Conservation (phyloP, 305 asterid species). For the Fraxinus sp. region DNA sequence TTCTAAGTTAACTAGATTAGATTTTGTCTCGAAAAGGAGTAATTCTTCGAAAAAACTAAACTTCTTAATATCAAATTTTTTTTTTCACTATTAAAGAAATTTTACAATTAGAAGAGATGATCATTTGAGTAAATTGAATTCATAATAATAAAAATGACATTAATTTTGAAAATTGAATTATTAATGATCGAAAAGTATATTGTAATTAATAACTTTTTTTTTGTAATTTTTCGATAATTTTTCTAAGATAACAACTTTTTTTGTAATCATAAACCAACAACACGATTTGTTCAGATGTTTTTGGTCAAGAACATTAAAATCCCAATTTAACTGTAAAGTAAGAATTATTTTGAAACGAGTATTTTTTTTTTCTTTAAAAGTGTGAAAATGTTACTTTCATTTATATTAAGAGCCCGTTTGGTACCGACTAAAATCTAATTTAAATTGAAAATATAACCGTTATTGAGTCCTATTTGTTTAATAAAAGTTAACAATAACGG, state of each 20-base stretch:
- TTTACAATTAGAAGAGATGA: background rate
- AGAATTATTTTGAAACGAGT: no score
- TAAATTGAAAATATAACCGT: no score
- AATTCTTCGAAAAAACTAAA: background rate
- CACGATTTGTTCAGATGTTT: background rate
- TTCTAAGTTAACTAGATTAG: background rate
- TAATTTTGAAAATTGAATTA: no score
- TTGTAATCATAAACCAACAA: background rate
- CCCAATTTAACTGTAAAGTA: background rate
- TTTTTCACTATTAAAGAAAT: background rate
- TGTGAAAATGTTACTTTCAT: background rate
- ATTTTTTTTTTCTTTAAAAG: no score
- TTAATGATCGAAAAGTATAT: background rate
- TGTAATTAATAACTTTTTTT: no score
- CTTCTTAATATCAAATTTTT: background rate
- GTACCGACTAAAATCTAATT: no score
- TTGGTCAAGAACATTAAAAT: background rate
- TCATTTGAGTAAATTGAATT: background rate
- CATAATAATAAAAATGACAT: background rate
- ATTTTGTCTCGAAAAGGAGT: background rate
- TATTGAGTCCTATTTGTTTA: no score
- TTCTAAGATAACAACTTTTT: background rate
- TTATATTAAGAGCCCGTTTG: no score
- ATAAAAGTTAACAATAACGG: no score
- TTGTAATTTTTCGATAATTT: no score